Percentiles rank a stretch among this genome's conserved stretches.
Evolutionary conservation across 2,329 filamentous ascomycete species (phyloP).

Genomic region (Monosporascus sp.): DNA sequence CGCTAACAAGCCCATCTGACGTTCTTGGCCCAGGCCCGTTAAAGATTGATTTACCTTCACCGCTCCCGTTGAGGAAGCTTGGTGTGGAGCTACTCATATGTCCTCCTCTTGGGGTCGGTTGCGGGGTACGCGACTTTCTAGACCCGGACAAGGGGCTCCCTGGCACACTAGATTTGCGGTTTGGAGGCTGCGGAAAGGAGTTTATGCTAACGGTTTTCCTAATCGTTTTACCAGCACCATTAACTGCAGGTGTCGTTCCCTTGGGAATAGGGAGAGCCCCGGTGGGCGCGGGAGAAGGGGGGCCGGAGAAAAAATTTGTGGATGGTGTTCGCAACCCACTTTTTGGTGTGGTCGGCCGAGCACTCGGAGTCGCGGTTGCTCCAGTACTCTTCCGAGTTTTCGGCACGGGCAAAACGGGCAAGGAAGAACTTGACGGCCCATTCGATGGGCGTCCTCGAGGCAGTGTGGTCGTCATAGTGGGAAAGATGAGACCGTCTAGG

Average conservation of each 20-base stretch:
- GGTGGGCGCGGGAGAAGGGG: conserved; percentile 45
- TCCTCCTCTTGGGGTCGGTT: conserved; percentile 46
- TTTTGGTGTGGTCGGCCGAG: conserved; percentile 45
- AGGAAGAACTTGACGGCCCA: conserved; percentile 64
- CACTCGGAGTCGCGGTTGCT: conserved; percentile 36
- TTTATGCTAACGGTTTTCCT: conserved; percentile 91
- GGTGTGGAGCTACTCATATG: conserved; percentile 52
- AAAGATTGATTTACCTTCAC: conserved; percentile 68
- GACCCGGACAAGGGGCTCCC: conserved; percentile 53
- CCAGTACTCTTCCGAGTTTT: conserved; percentile 67
- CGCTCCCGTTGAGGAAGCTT: conserved; percentile 73
- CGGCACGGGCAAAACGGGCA: conserved; percentile 67
- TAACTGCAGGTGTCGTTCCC: conserved; percentile 45
- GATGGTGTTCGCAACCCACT: conserved; percentile 57
- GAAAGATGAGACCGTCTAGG: conserved; percentile 6
- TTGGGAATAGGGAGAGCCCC: conserved; percentile 52
- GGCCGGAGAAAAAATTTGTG: conserved; percentile 40
- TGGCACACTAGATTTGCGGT: conserved; percentile 58
- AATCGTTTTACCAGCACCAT: conserved; percentile 61
- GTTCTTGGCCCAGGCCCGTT: conserved; percentile 56
- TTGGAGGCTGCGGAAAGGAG: conserved; percentile 85
- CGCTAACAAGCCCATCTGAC: conserved; percentile 69
- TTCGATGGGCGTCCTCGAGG: conserved; percentile 63
- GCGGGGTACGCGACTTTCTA: conserved; percentile 49
- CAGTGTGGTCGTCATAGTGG: conserved; percentile 54